Evolutionary conservation across 352 stramenopile species (phyloP).

Genomic region (Phytophthora pinifolia): DNA sequence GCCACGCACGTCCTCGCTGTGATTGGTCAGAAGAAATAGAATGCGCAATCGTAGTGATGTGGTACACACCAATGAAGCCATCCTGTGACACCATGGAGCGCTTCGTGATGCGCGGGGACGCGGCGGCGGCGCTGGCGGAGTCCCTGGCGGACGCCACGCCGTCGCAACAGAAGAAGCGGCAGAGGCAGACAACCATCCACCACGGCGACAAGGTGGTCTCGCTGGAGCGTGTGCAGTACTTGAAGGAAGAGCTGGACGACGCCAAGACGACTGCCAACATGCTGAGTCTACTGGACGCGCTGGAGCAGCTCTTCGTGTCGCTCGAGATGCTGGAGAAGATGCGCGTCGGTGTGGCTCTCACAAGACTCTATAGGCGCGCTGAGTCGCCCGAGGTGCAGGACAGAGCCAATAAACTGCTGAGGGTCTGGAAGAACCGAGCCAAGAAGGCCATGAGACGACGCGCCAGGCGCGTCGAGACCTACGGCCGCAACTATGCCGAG

Average conservation of each 20-base stretch:
- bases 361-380: conserved; percentile 31
- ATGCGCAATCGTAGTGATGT: conserved; percentile 26
- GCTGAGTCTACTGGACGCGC: conserved; percentile 42
- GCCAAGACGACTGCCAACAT: conserved; percentile 50
- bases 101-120: conserved; percentile 60
- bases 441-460: conserved; percentile 67
- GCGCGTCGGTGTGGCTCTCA: conserved; percentile 40
- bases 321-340: conserved; percentile 86
- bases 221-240: conserved; percentile 57
- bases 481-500: conserved; percentile 68
- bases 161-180: conserved; percentile 27
- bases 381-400: conserved; percentile 39
- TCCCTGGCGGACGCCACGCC: conserved; percentile 11
- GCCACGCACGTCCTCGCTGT: conserved; percentile 2
- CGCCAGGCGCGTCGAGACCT: conserved; percentile 58
- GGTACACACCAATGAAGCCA: conserved; percentile 8
- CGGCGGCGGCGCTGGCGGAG: conserved; percentile 32
- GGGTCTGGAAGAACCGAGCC: conserved; percentile 66
- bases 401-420: conserved; percentile 44
- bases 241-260: conserved; percentile 70
- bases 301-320: conserved; percentile 75
- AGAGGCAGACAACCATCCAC: conserved; percentile 67
- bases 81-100: conserved; percentile 43
- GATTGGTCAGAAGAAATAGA: conserved; percentile 7
- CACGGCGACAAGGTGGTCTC: conserved; percentile 75